Conservation (phyloP, 2,329 filamentous ascomycete genomes). For the Talaromyces atroroseus region DNA sequence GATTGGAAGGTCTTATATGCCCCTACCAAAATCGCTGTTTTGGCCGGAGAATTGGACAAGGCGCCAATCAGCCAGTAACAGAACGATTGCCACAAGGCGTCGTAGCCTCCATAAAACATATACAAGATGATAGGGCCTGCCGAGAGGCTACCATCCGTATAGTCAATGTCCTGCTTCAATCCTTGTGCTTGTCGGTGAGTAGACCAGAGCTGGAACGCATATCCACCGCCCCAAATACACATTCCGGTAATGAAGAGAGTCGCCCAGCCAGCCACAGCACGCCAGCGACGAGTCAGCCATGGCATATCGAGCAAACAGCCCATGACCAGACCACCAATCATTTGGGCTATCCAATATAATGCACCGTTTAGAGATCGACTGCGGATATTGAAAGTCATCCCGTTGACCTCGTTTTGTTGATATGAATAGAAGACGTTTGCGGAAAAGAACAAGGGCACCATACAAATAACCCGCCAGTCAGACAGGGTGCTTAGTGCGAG, state of each 20-base stretch:
- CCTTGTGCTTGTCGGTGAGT: slow-evolving; percentile 35
- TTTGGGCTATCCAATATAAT: slow-evolving; percentile 51
- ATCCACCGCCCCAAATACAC: slow-evolving; percentile 57
- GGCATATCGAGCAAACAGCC: slow-evolving; percentile 36
- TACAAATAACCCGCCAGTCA: slow-evolving; percentile 44
- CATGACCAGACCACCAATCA: slow-evolving; percentile 44
- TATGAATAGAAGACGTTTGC: slow-evolving; percentile 52
- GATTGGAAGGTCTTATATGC: slow-evolving; percentile 45
- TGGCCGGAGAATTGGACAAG: slow-evolving; percentile 37
- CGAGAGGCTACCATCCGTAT: slow-evolving; percentile 44
- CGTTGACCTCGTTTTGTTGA: slow-evolving; percentile 50
- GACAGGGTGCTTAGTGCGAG: slow-evolving; percentile 34
- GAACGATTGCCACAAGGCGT: slow-evolving; percentile 61
- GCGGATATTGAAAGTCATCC: slow-evolving; percentile 47
- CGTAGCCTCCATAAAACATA: slow-evolving; percentile 65
- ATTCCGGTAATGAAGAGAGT: slow-evolving; percentile 47
- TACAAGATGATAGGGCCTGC: slow-evolving; percentile 63
- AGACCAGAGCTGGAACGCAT: slow-evolving; percentile 58
- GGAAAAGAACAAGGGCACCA: slow-evolving; percentile 52
- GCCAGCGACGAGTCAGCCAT: slow-evolving; percentile 39
- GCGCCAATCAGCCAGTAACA: slow-evolving; percentile 58
- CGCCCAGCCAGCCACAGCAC: slow-evolving; percentile 45
- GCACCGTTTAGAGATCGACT: slow-evolving; percentile 49
- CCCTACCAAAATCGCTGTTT: slow-evolving; percentile 43
- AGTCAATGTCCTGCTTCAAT: slow-evolving; percentile 45